Evolutionary conservation across 1,284 basidiomycete species (phyloP).

Genomic region (Puccinia triticina): DNA sequence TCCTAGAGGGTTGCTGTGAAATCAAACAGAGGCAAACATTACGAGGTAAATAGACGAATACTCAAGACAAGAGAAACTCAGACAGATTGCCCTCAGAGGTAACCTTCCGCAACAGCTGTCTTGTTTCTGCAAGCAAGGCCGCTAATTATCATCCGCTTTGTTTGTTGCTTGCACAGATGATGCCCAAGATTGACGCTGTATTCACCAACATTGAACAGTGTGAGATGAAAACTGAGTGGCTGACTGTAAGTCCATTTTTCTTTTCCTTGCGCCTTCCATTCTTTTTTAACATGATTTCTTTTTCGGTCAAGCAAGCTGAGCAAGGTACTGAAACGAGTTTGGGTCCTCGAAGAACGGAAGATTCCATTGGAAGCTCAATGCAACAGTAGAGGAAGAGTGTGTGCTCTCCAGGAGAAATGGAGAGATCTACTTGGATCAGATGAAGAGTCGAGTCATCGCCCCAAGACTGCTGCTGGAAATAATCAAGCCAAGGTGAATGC

Average conservation of each 20-base stretch:
- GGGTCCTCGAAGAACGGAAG: slow-evolving; percentile 40
- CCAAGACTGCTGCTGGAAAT: neutral
- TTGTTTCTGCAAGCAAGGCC: too few species aligned
- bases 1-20: too few species aligned
- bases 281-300: neutral
- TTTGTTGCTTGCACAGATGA: slow-evolving; percentile 34
- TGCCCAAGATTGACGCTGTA: slow-evolving; percentile 47
- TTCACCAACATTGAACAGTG: slow-evolving; percentile 50
- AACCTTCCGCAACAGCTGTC: neutral
- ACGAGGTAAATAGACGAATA: too few species aligned
- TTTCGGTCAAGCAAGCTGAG: slow-evolving; percentile 47
- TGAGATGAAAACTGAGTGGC: slow-evolving; percentile 51
- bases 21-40: too few species aligned
- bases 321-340: slow-evolving; percentile 48
- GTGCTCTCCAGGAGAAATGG: slow-evolving; percentile 50
- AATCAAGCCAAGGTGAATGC: neutral
- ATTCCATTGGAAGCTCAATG: slow-evolving; percentile 41
- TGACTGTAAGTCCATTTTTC: slow-evolving; percentile 24
- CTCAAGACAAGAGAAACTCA: too few species aligned
- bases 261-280: neutral
- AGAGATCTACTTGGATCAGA: slow-evolving; percentile 30
- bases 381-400: slow-evolving; percentile 34
- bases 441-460: slow-evolving; percentile 26
- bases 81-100: too few species aligned
- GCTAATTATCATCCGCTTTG: neutral